Evolutionary conservation across 164 flowering plant species (phyloP).

Genomic region (Aristolochia fimbriata): DNA sequence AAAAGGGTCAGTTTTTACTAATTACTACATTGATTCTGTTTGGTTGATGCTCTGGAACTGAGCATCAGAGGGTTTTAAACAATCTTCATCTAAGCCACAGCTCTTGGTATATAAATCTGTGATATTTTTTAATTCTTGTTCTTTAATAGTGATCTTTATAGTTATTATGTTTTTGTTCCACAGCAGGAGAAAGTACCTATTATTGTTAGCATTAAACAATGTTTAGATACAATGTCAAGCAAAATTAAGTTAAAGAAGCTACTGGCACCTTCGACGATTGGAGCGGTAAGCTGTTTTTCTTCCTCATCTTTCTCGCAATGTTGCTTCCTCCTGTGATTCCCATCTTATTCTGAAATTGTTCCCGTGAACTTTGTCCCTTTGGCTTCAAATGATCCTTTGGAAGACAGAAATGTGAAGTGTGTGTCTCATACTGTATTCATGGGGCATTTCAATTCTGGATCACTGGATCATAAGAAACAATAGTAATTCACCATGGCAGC

Average conservation of each 20-base stretch:
- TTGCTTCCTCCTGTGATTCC: not conserved
- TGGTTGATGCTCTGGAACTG: not conserved
- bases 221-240: slow-evolving; percentile 9
- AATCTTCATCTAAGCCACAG: not conserved
- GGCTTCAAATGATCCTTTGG: too few relatives aligned
- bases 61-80: not conserved
- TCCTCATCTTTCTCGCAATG: not conserved
- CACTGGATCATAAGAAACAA: too few relatives aligned
- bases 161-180: not conserved
- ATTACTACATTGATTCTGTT: slow-evolving; percentile 1
- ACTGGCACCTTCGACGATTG: slow-evolving; percentile 54
- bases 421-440: too few relatives aligned
- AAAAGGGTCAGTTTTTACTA: not conserved
- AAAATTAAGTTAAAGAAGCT: slow-evolving; percentile 31
- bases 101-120: not conserved
- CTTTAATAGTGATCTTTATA: not conserved
- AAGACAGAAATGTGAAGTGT: too few relatives aligned
- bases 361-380: not conserved
- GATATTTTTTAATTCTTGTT: not conserved
- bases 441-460: too few relatives aligned
- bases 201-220: slow-evolving; percentile 13
- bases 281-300: slow-evolving; percentile 32
- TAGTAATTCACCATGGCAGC: too few relatives aligned
- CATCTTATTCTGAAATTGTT: not conserved
- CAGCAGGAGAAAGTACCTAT: slow-evolving; percentile 16